Base-by-base conservation (phyloP, 805 yeast species). In the Brettanomyces naardenensis region DNA sequence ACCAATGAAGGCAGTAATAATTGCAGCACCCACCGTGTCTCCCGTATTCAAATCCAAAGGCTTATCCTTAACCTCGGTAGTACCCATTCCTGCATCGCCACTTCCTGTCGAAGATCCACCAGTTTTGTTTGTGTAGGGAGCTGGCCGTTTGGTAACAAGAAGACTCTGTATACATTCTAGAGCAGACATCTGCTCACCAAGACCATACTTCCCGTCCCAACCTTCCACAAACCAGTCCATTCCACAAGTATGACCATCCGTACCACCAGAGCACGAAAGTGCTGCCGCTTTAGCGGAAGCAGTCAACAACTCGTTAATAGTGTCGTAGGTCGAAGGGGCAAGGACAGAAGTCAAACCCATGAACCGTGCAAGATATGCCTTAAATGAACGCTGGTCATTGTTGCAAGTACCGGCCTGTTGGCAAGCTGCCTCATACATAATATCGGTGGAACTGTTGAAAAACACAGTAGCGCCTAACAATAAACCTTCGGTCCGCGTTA, bases 361-460 rank as follows among this genome's bases (percentile, higher is more conserved):
- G 56, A 79, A 79, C 40, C 95, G 67, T 2, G 87, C 56, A 48
- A 85, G 71, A 49, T 80, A 83, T 1, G 95, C 95, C 65, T 84
- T 86, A 71, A 90, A 89, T n/a, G 92, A 77, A 42, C 95, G 70
- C 66, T 89, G 95, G 66, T 89, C 97, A 39, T 75, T 80, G 60
- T 85, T 75, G 66, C 97, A 89, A 28, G 69, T 65, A 6, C 54
- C 56, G 2, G 64, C 47, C 14, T 68, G 66, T 65, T 85, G 94
- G 60, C 97, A 89, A 1, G 95, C 87, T 5, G 81, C 80, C 57
- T 89, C 97, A 53, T 69, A 83, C 75, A 86, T 69, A 35, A 85
- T 63, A 31, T 63, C 60, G 27, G 62, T 49, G 32, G 71, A 61
- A 34, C 43, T 45, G 29, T 42, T 44, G 60, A 85, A 82, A 54